Percentiles rank a stretch among this genome's conserved stretches.
Conservation (phyloP, 768 basidiomycete genomes). For the Lactifluus pinguis region DNA sequence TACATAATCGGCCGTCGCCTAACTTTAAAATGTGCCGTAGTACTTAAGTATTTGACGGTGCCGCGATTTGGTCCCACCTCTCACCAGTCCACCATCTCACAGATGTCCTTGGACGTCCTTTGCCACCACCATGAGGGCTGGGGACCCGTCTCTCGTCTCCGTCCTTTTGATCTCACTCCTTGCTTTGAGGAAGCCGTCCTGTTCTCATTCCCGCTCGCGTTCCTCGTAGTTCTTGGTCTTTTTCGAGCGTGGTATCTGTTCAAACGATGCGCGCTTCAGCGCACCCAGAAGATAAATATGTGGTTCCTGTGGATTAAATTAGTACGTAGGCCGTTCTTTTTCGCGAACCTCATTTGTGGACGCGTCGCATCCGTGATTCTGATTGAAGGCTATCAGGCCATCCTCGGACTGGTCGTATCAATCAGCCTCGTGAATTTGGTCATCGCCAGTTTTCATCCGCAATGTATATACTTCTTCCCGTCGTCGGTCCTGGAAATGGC, state of each 20-base stretch:
- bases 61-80: background rate
- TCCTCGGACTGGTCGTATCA: constrained; percentile 39
- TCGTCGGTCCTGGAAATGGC: constrained; percentile 52
- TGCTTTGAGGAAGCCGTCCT: constrained; percentile 76
- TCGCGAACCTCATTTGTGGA: background rate
- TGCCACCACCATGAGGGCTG: constrained; percentile 61
- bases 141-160: constrained; percentile 43
- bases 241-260: constrained; percentile 30
- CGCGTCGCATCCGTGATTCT: background rate
- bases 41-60: background rate
- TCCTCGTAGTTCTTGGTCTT: constrained; percentile 37
- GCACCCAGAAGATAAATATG: constrained; percentile 38
- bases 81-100: background rate
- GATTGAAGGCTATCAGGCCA: constrained; percentile 30
- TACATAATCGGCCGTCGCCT: too few species aligned
- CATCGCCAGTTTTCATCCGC: constrained; percentile 30
- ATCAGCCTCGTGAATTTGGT: constrained; percentile 38
- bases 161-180: constrained; percentile 68
- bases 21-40: too few species aligned
- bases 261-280: constrained; percentile 23
- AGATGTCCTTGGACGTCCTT: constrained; percentile 1
- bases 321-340: constrained; percentile 34
- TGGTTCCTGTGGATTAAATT: constrained; percentile 53
- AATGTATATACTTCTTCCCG: constrained; percentile 36
- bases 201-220: constrained; percentile 41